Evolutionary conservation across 352 stramenopile genomes (phyloP), one percentile per base, ranked within the genome.

Genomic region (Phytophthora crassamura): DNA sequence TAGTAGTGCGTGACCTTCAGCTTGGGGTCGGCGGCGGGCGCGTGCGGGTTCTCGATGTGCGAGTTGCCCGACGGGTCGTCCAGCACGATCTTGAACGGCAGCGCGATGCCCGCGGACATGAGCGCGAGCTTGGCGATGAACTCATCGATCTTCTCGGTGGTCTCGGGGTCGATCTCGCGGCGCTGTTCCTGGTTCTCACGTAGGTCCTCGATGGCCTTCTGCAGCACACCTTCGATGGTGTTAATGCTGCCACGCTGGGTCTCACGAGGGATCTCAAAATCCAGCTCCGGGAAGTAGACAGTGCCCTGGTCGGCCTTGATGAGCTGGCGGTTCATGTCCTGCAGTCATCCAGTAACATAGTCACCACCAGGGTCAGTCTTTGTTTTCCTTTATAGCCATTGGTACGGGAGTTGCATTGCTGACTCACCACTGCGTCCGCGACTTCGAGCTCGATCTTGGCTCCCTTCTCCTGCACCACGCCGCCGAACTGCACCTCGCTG

Each of bases 201-300:
- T 8, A 98, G 67, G 25, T 91, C 71, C 30, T 94, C 77, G 39
- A 90, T 86, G 2, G 89, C 84, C 39, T 88, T 86, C 34, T 82
- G 72, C 35, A 86, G 59, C 16, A 86, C 67, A 43, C 77, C 77
- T 61, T 98, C 91, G 10, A 98, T 88, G 4, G 91, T 98, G 53
- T 93, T 97, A 48, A 98, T 91, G 41, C 86, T 86, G 18, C 91
- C 91, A 18, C 88, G 80, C 62, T 97, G 86, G 7, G 84, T 95
- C 42, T 82, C 81, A 22, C 82, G 64, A n/a, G 91, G 91, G 57
- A 98, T 97, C 64, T 98, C 90, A 84, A 98, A 95, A 56, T 97
- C 88, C 36, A 97, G 46, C 20, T 84, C 77, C 25, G 79, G 78
- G 63, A 98, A 90, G 41, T 69, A 79, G 28, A 97, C 68, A 32